Evolutionary conservation across 306 rosid species (phyloP).

Genomic region (Cucurbita maxima): DNA sequence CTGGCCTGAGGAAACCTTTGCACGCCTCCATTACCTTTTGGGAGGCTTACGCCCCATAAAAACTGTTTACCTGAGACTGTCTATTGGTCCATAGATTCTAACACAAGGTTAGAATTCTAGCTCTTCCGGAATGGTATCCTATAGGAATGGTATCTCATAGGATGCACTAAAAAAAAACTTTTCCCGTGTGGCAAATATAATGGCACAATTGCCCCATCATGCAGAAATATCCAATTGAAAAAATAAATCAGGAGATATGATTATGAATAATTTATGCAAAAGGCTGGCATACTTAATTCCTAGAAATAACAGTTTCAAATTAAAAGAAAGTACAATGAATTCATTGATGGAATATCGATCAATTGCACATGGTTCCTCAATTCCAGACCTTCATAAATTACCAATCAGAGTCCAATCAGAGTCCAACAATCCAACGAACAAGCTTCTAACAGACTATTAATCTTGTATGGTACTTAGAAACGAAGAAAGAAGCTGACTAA

Average conservation of each 20-base stretch:
- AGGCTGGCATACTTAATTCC: background rate
- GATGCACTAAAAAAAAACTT: background rate
- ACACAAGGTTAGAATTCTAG: no score
- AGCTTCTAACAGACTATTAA: background rate
- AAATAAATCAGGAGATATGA: background rate
- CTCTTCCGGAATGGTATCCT: no score
- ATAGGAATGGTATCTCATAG: background rate
- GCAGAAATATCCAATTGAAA: background rate
- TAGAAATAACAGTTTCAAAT: background rate
- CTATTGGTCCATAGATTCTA: no score
- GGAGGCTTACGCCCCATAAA: no score
- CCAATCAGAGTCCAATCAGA: background rate
- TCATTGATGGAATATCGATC: background rate
- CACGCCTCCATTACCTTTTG: no score
- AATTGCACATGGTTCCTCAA: background rate
- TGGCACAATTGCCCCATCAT: background rate
- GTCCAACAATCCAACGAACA: background rate
- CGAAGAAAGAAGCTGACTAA: background rate
- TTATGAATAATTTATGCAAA: background rate
- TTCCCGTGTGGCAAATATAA: background rate
- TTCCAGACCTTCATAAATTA: background rate
- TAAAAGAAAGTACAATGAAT: background rate
- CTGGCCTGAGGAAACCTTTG: no score
- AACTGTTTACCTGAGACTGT: no score
- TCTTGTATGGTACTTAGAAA: background rate